Evolutionary conservation across 2,329 filamentous ascomycete species (phyloP).

Genomic region (Colletotrichum truncatum): DNA sequence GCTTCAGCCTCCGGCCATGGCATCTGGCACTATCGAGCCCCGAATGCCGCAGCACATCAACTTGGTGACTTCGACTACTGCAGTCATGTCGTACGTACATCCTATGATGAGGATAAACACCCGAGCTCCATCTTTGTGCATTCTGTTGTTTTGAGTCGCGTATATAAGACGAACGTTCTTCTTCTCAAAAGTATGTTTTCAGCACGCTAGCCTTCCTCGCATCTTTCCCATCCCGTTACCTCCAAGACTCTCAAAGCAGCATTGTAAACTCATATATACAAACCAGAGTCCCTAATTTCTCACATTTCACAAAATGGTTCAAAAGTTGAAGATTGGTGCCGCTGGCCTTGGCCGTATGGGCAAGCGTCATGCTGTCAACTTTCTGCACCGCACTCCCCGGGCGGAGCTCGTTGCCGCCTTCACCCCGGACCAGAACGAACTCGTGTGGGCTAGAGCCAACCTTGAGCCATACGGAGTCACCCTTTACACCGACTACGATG

Average conservation of each 20-base stretch:
- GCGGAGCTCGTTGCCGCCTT: slow-evolving; percentile 60
- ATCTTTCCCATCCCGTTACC: rapidly evolving
- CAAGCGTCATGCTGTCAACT: slow-evolving; percentile 57
- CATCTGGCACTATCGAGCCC: background rate
- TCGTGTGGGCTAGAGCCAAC: slow-evolving; percentile 52
- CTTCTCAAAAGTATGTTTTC: background rate
- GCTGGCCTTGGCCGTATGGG: slow-evolving; percentile 63
- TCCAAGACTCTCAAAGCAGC: background rate
- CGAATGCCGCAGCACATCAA: background rate
- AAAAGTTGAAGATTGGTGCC: slow-evolving; percentile 52
- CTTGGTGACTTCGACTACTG: background rate
- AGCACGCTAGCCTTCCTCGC: background rate
- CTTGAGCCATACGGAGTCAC: slow-evolving; percentile 53
- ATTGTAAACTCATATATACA: rapidly evolving
- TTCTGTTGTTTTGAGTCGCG: background rate
- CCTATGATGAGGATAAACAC: background rate
- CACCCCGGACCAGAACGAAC: slow-evolving; percentile 53
- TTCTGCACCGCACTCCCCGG: slow-evolving; percentile 54
- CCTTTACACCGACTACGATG: slow-evolving; percentile 54
- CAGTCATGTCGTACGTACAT: background rate
- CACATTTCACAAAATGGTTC: background rate
- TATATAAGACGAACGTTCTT: background rate
- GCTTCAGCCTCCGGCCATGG: slow-evolving; percentile 6
- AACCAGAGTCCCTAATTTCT: rapidly evolving
- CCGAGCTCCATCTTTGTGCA: slow-evolving; percentile 4